Percentiles rank a stretch among this genome's conserved stretches.
These are phyloP conservation scores for Phaffomyces antillensis DNA, from an alignment of 805 yeast species.

Conservation along the genomic window DNA sequence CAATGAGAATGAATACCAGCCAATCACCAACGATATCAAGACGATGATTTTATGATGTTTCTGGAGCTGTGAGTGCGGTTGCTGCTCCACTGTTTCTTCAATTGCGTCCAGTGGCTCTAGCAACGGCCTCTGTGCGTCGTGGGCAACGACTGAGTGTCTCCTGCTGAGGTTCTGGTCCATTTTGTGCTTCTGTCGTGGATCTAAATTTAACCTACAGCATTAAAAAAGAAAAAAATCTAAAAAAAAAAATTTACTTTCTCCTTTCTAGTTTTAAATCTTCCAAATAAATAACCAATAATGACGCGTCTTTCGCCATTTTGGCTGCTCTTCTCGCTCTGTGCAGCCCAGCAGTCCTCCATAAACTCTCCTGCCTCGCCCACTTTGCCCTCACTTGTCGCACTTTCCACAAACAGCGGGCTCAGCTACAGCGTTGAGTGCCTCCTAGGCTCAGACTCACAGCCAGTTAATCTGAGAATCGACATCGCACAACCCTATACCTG, in stretches of 20 bases:
- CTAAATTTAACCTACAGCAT: too few relatives aligned
- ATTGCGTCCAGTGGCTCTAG: not conserved
- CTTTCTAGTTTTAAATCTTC: too few relatives aligned
- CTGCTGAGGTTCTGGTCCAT: not conserved
- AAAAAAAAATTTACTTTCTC: too few relatives aligned
- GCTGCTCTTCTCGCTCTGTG: not conserved
- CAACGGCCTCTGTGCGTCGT: not conserved
- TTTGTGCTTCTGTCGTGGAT: too few relatives aligned
- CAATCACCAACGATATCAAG: constrained; percentile 24
- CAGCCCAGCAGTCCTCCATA: too few relatives aligned
- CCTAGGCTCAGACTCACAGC: constrained; percentile 27
- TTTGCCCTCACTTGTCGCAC: constrained; percentile 1
- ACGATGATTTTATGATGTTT: not conserved
- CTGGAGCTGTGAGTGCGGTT: too few relatives aligned
- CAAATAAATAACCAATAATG: too few relatives aligned
- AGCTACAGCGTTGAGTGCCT: constrained; percentile 26
- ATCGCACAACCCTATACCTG: constrained; percentile 33
- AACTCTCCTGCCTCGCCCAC: not conserved
- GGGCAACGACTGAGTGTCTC: not conserved
- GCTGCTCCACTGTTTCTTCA: not conserved
- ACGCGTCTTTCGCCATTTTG: too few relatives aligned
- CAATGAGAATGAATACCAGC: constrained; percentile 69
- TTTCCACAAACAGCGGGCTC: constrained; percentile 1
- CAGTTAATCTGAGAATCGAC: constrained; percentile 27
- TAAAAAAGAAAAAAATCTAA: too few relatives aligned